phyloP scores from a whole-genome alignment of 768 basidiomycete genomes.

The Podaxis mareebaensis region DNA sequence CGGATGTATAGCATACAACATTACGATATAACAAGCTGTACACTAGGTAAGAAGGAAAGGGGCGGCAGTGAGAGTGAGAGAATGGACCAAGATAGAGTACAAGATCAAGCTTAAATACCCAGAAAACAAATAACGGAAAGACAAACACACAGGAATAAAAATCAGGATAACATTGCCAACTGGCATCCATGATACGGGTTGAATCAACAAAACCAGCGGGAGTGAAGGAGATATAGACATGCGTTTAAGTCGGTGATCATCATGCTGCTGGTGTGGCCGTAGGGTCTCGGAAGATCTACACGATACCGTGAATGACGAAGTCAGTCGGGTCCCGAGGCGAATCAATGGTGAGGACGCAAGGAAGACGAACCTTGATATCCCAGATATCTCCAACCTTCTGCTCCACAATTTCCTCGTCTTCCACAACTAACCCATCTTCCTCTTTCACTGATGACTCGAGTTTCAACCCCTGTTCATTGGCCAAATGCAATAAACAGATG shows the following conservation, averaged over 20 bases:
- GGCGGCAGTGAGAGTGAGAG: neutral
- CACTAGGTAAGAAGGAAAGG: neutral
- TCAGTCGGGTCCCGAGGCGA: neutral
- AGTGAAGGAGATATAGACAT: neutral
- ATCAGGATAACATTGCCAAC: conserved; percentile 2
- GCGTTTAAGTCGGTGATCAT: conserved; percentile 1
- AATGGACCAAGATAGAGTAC: conserved; percentile 4
- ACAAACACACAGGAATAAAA: conserved; percentile 17
- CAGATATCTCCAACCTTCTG: conserved; percentile 71
- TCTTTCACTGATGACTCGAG: conserved; percentile 37
- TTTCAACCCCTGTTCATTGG: conserved; percentile 95
- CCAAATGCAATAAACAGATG: conserved; percentile 94
- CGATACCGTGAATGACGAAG: neutral
- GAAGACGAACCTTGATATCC: conserved; percentile 62
- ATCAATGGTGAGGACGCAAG: no score
- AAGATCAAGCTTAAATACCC: conserved; percentile 8
- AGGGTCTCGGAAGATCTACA: conserved; percentile 50
- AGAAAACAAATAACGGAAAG: conserved; percentile 7
- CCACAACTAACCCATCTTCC: conserved; percentile 40
- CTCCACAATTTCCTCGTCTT: conserved; percentile 25
- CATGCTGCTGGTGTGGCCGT: conserved; percentile 42
- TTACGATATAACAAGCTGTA: conserved; percentile 16
- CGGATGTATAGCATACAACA: conserved; percentile 24
- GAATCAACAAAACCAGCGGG: neutral
- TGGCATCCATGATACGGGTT: neutral